Evolutionary conservation across 371 early-diverging fungal species (phyloP).

Genomic region (Chytridiales sp.): DNA sequence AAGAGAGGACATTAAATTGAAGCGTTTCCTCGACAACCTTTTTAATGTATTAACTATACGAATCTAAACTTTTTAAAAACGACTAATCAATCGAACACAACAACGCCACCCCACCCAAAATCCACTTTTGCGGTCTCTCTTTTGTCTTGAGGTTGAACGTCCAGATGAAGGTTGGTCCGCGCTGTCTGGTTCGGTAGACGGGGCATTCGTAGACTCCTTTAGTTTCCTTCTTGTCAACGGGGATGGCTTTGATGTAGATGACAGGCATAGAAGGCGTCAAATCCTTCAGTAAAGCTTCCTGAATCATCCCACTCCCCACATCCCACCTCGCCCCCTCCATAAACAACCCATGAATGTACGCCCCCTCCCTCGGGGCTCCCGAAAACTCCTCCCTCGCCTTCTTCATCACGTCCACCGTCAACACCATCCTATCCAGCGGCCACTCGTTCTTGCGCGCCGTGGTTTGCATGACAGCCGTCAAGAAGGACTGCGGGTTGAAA

Average conservation of each 20-base stretch:
- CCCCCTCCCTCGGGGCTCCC: constrained; percentile 60
- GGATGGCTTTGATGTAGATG: constrained; percentile 59
- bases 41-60: not conserved
- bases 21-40: too few relatives aligned
- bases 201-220: constrained; percentile 66
- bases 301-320: constrained; percentile 52
- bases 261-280: constrained; percentile 62
- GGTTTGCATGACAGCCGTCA: constrained; percentile 67
- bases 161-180: constrained; percentile 65
- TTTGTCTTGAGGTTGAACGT: constrained; percentile 65
- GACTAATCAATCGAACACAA: constrained; percentile 47
- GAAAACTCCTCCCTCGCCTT: constrained; percentile 60
- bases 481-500: constrained; percentile 66
- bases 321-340: constrained; percentile 69
- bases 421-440: constrained; percentile 62
- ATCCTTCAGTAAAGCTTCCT: constrained; percentile 59
- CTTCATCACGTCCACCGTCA: constrained; percentile 63
- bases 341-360: constrained; percentile 60
- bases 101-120: constrained; percentile 53
- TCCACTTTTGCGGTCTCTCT: constrained; percentile 62
- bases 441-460: constrained; percentile 64
- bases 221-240: constrained; percentile 60
- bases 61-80: not conserved
- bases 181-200: constrained; percentile 56
- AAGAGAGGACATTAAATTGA: too few relatives aligned